Percentiles rank a stretch among this genome's conserved stretches.
These are phyloP conservation scores for Hermanozyma aechmeae DNA, from an alignment of 805 yeast genomes.

Conservation along the genomic window DNA sequence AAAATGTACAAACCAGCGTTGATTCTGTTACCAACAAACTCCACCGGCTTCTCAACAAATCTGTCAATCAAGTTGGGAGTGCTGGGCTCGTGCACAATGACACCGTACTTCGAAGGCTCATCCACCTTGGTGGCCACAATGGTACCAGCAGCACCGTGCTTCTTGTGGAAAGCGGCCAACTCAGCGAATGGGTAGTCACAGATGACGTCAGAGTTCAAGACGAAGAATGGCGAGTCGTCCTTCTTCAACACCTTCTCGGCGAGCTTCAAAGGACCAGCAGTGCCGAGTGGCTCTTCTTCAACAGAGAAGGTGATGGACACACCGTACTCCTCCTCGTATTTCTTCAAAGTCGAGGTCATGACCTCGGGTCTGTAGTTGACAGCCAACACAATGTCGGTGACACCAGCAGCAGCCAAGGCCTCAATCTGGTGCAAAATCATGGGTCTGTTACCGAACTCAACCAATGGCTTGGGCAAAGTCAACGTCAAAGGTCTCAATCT, in stretches of 20 bases:
- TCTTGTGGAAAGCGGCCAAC: constrained; percentile 84
- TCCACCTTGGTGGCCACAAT: constrained; percentile 99
- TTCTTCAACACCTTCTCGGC: constrained; percentile 91
- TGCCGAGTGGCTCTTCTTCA: constrained; percentile 98
- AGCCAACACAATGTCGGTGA: constrained; percentile 95
- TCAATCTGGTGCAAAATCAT: constrained; percentile 98
- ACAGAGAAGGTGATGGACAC: constrained; percentile 93
- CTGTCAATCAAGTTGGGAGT: constrained; percentile 94
- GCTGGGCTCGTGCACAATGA: constrained; percentile 93
- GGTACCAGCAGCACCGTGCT: constrained; percentile 97
- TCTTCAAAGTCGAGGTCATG: constrained; percentile 90
- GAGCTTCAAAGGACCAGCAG: constrained; percentile 98
- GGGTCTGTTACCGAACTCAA: constrained; percentile 97
- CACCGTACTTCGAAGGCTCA: constrained; percentile 99
- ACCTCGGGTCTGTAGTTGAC: constrained; percentile 99
- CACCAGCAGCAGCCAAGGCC: constrained; percentile 97
- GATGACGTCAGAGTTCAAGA: constrained; percentile 95
- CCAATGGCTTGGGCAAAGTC: constrained; percentile 93
- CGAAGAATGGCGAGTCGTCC: constrained; percentile 95
- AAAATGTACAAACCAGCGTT: constrained; percentile 98
- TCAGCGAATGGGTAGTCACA: constrained; percentile 97
- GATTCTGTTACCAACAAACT: constrained; percentile 98
- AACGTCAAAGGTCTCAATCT: constrained; percentile 97
- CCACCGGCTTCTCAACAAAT: constrained; percentile 98
- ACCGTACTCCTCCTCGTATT: constrained; percentile 92